Evolutionary conservation across 2,329 filamentous ascomycete species (phyloP), one percentile per base, ranked within the genome.

Genomic region (Exutisphaerella laricina): DNA sequence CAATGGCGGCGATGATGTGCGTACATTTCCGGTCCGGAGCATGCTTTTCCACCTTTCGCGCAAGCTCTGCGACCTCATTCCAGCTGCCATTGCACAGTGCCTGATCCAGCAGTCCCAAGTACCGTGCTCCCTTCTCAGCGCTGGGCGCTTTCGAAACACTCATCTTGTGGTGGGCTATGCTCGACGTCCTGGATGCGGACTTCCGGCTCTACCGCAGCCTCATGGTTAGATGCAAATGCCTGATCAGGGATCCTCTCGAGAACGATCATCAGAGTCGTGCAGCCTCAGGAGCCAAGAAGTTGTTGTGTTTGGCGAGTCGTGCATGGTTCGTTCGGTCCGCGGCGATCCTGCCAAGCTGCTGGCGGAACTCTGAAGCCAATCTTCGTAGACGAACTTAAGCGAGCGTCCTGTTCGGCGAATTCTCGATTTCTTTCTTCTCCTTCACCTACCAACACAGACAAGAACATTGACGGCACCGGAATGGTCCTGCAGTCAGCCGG

Each of bases 41-140:
- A 75, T 98, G 90, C 67, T 98, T 97, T 60, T 84, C 85, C 59
- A 97, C 78, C 69, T 98, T 98, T 64, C 90, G 81, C 58, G 92
- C 82, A 51, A 94, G 77, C 69, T 97, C 90, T 18, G 87, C 86
- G 21, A 97, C 77, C 21, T 85, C 80, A 54, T 80, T 74, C 92
- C 92, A 98, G 64, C 82, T 82, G 39, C 85, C 88, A 59, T 90
- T 82, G 66, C 88, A 94, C 60, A 92, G 84, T 53, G 88, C 88
- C 56, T 82, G 77, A 65, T 97, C 87, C 60, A 98, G 79, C 66
- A 81, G 79, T 62, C 78, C 75, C 55, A 95, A 77, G 67, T 97
- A 97, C 63, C 82, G 79, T 56, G 77, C 77, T 50, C 82, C 89
- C 72, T 98, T 98, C 31, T 59, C 60, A 17, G 56, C 21, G 44